A percentile compares a stretch with the other conserved stretches of the same genome.
phyloP scores from a whole-genome alignment of 768 basidiomycete species.

The Ramaria sp. region DNA sequence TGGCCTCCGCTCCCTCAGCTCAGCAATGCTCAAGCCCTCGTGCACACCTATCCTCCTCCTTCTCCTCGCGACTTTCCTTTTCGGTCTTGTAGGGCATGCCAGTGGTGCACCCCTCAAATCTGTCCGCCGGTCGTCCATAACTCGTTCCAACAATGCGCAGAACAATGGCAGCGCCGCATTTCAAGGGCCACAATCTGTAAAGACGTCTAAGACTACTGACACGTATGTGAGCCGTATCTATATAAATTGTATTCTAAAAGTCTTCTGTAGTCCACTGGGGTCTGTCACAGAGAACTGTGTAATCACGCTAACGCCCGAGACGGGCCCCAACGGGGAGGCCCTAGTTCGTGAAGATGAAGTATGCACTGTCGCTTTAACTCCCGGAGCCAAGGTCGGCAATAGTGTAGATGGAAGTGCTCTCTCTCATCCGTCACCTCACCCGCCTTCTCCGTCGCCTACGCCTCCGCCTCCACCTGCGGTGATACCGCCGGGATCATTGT shows the following conservation, averaged over 20 bases:
- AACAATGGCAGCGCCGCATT: conserved; percentile 5
- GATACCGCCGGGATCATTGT: not conserved
- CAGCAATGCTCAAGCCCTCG: not conserved
- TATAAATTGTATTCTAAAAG: conserved; percentile 7
- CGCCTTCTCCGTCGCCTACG: not conserved
- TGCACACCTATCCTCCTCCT: conserved; percentile 14
- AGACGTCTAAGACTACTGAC: conserved; percentile 32
- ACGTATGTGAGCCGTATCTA: conserved; percentile 30
- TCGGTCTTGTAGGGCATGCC: not conserved
- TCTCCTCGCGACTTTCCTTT: conserved; percentile 9
- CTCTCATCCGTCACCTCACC: not conserved
- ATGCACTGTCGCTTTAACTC: conserved; percentile 33
- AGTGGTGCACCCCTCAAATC: not conserved
- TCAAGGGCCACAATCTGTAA: conserved; percentile 27
- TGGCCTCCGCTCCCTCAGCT: conserved; percentile 9
- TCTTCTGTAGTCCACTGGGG: conserved; percentile 20
- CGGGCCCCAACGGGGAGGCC: conserved; percentile 36
- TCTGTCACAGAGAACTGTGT: conserved; percentile 48
- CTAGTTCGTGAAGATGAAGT: conserved; percentile 41
- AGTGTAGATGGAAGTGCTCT: too few relatives aligned
- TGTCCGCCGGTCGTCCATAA: conserved; percentile 3
- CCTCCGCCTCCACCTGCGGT: not conserved
- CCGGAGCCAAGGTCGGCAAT: not conserved
- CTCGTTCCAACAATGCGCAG: not conserved
- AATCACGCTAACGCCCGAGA: conserved; percentile 45